A percentile compares a stretch with the other conserved stretches of the same genome.
Evolutionary conservation across 805 yeast species (phyloP).

Genomic region (Starmerella gropengiesseri): DNA sequence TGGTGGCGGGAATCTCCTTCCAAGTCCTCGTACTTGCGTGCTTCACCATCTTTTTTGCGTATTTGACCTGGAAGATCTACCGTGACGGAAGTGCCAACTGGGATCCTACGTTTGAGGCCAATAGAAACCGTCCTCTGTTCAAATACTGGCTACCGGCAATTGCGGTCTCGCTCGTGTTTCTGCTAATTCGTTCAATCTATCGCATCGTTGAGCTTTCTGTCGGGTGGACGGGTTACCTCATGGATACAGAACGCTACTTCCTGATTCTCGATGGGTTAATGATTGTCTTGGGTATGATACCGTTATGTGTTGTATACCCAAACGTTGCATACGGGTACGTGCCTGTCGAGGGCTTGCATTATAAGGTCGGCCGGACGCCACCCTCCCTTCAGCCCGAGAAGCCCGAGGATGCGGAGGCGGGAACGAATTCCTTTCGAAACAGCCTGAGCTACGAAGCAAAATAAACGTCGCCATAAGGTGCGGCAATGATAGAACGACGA

Average conservation of each 20-base stretch:
- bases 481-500: too few relatives aligned
- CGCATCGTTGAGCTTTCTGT: constrained; percentile 60
- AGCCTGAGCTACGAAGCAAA: too few relatives aligned
- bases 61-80: constrained; percentile 29
- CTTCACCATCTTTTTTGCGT: constrained; percentile 42
- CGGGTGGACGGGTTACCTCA: constrained; percentile 61
- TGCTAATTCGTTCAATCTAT: constrained; percentile 60
- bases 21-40: constrained; percentile 62
- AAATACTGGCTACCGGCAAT: constrained; percentile 25
- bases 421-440: too few relatives aligned
- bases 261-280: constrained; percentile 52
- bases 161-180: constrained; percentile 37
- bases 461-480: too few relatives aligned
- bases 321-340: constrained; percentile 42
- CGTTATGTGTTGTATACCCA: constrained; percentile 51
- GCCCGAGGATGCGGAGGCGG: too few relatives aligned
- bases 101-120: constrained; percentile 17
- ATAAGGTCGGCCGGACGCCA: constrained; percentile 5
- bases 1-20: constrained; percentile 68
- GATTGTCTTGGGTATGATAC: constrained; percentile 41
- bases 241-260: constrained; percentile 49
- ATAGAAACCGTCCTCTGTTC: constrained; percentile 21
- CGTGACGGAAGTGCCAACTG: constrained; percentile 10
- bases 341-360: constrained; percentile 23
- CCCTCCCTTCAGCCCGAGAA: too few relatives aligned